Evolutionary conservation across 495 filamentous ascomycete species (phyloP), one percentile per base, ranked within the genome.

Genomic region (Neohortaea acidophila): DNA sequence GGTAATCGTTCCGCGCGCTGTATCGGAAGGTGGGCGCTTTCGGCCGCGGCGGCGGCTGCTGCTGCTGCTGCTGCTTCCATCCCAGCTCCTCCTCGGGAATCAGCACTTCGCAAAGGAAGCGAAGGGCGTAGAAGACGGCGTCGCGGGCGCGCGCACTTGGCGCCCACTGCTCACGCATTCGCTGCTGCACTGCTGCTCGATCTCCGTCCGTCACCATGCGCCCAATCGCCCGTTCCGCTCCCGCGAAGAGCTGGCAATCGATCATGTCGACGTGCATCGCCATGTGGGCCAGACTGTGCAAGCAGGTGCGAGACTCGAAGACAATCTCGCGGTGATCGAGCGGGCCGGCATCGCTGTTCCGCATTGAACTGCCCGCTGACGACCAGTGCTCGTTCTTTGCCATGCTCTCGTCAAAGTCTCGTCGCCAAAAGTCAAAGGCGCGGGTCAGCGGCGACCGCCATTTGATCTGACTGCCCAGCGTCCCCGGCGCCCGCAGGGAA

Each of bases 211-310:
- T 82, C 49, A 94, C 89, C 1, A 79, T 77, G 21, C 87, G 75
- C 8, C 91, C 87, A 23, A 97, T 70, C 8, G 94, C 65, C 15
- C 86, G 66, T 39, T 75, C 74, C 0, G 87, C 84, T 2, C 84
- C 77, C 7, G 85, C 89, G 54, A 91, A 94, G 44, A 96, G 89
- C 57, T 94, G 89, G 52, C 85, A 86, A 55, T 94, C 87, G n/a
- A 87, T 81, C 31, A 96, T 81, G 53, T 96, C 89, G 7, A 94
- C 87, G 54, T 96, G 87, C 68, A 92, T 94, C 2, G 81, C 84
- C 84, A 97, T 94, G 55, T 97, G 89, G 2, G 89, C 91, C 7
- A 97, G 64, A 43, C 87, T 82, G 52, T 97, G 87, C 31, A 96
- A 64, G 13, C 93, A 86, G 17, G 77, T 87, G 31, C 84, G 72